Conservation (phyloP, 1,284 basidiomycete species). For the Cutaneotrichosporon spelunceum region DNA sequence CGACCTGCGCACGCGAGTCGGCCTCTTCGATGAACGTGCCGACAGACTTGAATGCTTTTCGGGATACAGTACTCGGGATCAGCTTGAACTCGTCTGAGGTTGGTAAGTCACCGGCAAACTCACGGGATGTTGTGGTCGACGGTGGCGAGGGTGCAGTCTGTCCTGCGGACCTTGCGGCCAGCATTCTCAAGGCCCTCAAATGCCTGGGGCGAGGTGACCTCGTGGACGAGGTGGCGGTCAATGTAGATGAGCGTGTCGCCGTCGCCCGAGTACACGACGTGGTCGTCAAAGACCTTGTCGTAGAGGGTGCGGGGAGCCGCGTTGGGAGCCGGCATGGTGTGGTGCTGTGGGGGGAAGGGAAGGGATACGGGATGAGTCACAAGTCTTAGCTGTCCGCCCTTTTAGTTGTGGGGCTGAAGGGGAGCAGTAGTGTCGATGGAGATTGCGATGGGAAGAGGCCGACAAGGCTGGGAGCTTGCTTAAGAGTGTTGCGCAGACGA, state of each 20-base stretch:
- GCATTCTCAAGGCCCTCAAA: constrained; percentile 91
- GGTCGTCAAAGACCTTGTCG: constrained; percentile 96
- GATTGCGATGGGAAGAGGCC: background rate
- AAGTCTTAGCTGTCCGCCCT: background rate
- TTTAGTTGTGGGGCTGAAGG: background rate
- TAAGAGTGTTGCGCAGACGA: background rate
- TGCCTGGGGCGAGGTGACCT: constrained; percentile 94
- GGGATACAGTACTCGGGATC: constrained; percentile 66
- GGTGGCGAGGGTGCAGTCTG: constrained; percentile 91
- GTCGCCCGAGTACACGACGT: constrained; percentile 76
- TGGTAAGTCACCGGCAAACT: constrained; percentile 45
- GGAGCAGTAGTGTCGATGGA: background rate
- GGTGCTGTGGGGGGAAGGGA: background rate
- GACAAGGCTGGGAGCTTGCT: background rate
- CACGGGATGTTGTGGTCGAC: constrained; percentile 96
- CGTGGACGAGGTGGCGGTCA: constrained; percentile 92
- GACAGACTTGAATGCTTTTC: constrained; percentile 76
- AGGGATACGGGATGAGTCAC: background rate
- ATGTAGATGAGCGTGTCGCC: constrained; percentile 89
- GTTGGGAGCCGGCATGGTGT: constrained; percentile 24
- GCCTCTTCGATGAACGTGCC: constrained; percentile 78
- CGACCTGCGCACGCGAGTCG: constrained; percentile 86
- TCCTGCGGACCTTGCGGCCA: constrained; percentile 74
- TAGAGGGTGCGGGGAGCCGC: constrained; percentile 73
- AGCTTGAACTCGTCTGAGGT: background rate